These are phyloP conservation scores for Bodo saltans DNA, from an alignment of 78 protist genomes.

Conservation along the genomic window DNA sequence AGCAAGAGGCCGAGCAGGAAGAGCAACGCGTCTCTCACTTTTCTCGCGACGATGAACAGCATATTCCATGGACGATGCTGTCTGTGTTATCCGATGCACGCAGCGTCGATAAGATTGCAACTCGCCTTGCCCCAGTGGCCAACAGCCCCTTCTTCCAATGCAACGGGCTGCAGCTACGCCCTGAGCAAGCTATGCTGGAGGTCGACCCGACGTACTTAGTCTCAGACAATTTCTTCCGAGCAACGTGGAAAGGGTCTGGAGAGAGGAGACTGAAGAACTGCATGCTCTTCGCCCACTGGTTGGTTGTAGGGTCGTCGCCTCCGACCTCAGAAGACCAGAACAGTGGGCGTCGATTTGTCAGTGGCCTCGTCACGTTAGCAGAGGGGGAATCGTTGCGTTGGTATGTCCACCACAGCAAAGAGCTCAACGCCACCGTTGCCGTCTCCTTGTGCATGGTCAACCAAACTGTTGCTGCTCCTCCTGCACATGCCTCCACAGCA, in stretches of 20 bases:
- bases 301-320: slow-evolving; percentile 3
- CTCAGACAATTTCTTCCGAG: slow-evolving; percentile 52
- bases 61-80: slow-evolving; percentile 22
- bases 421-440: not conserved
- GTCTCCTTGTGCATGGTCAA: not conserved
- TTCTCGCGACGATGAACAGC: slow-evolving; percentile 37
- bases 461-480: too few species aligned
- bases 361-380: slow-evolving; percentile 44
- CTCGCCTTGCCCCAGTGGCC: not conserved
- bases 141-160: slow-evolving; percentile 27
- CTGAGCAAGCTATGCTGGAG: slow-evolving; percentile 17
- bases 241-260: slow-evolving; percentile 41
- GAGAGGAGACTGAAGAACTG: slow-evolving; percentile 56
- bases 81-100: not conserved
- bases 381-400: slow-evolving; percentile 63
- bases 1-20: slow-evolving; percentile 35
- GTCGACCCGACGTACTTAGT: slow-evolving; percentile 34
- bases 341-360: not conserved
- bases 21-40: slow-evolving; percentile 12
- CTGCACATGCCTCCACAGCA: too few species aligned
- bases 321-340: not conserved
- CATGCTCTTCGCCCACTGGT: slow-evolving; percentile 40
- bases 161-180: not conserved
- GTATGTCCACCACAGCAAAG: slow-evolving; percentile 24
- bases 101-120: not conserved